Evolutionary conservation across 2,329 filamentous ascomycete genomes (phyloP), one percentile per base, ranked within the genome.

Genomic region (Triangularia verruculosa): DNA sequence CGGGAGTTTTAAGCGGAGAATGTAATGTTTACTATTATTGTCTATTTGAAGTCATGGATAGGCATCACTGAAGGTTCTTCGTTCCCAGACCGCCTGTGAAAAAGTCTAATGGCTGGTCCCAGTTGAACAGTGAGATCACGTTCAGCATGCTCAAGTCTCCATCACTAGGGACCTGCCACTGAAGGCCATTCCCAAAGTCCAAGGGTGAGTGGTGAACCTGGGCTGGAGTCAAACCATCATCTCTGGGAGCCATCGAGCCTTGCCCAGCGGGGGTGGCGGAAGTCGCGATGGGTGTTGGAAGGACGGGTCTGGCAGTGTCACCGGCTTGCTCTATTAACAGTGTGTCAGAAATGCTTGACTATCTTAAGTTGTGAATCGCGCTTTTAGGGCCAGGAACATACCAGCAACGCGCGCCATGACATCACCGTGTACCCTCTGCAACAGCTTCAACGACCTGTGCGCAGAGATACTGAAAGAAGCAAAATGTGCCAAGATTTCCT

Each of bases 391-490:
- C 22, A 54, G 17, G 17, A 28, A 61, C 58, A 20, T 53, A 65
- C 66, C 67, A n/a, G 62, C 34, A 12, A 57, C 34, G 4, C 61
- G 61, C 2, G 66, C 61, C 59, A 69, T 66, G 32, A 68, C 64
- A 34, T 69, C 64, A 1, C 57, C 64, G 17, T 68, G 66, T 1
- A 69, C 64, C 51, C 63, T 68, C 9, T 64, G 64, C 1, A 69
- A 55, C 1, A 68, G 51, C n/a, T 62, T 61, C 24, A 69, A 34
- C 4, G 67, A 69, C 43, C 62, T 59, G 43, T 67, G 64, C 0
- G 68, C 66, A 1, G 68, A 69, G 27, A 69, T 64, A 22, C 68
- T 69, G 47, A 69, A 69, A 17, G 65, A 66, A 3, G 68, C 61
- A 22, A 68, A 64, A 57, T 68, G 66, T 1, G 54, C 34, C 15